Evolutionary conservation across 2,329 filamentous ascomycete genomes (phyloP).

Genomic region (Pestalotiopsis sp.): DNA sequence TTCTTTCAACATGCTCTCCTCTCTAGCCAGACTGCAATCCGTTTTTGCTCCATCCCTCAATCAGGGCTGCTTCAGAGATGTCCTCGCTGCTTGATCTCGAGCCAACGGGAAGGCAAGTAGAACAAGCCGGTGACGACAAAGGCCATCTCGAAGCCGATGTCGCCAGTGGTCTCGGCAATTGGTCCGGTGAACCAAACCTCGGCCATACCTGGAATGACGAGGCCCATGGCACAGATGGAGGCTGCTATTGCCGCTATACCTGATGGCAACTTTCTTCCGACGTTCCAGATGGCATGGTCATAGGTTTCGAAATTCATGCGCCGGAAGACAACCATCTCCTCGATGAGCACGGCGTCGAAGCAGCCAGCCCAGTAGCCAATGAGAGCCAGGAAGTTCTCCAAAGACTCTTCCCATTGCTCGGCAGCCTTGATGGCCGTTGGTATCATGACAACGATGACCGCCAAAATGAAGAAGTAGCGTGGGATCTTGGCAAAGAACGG

Average conservation of each 20-base stretch:
- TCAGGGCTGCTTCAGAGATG: constrained; percentile 26
- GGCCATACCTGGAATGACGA: constrained; percentile 45
- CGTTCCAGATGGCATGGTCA: constrained; percentile 51
- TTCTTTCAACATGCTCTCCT: neutral
- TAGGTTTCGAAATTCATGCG: constrained; percentile 45
- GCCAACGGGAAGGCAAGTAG: constrained; percentile 49
- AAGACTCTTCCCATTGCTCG: constrained; percentile 40
- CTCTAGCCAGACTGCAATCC: neutral
- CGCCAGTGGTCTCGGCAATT: constrained; percentile 43
- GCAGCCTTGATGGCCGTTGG: constrained; percentile 42
- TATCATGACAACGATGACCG: constrained; percentile 42
- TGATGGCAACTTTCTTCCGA: constrained; percentile 44
- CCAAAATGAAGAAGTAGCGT: constrained; percentile 41
- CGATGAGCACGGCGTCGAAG: constrained; percentile 41
- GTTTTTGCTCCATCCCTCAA: neutral
- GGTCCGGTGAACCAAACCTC: constrained; percentile 47
- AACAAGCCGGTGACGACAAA: constrained; percentile 46
- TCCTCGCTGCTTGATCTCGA: constrained; percentile 43
- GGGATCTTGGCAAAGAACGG: constrained; percentile 41
- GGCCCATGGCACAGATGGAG: constrained; percentile 46
- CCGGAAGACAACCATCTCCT: constrained; percentile 53
- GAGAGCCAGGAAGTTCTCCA: constrained; percentile 46
- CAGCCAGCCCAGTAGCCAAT: constrained; percentile 50
- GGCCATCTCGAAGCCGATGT: constrained; percentile 48
- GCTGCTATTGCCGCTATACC: constrained; percentile 51